Evolutionary conservation across 202 grass and related monocot genomes (phyloP), one percentile per base, ranked within the genome.

Genomic region (Carex sylvatica): DNA sequence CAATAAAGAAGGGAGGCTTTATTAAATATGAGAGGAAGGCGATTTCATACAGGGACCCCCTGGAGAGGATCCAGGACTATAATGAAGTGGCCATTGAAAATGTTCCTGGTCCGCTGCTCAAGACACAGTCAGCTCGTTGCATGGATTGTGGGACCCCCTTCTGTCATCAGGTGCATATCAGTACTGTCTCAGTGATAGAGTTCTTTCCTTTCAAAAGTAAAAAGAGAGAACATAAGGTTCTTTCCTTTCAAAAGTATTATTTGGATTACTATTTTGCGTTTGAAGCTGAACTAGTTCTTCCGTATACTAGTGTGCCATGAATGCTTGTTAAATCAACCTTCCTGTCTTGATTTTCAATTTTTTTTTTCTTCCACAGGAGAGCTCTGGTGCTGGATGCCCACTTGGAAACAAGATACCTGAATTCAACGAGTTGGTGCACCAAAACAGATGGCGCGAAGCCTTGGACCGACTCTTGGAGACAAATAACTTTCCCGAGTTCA

Each of bases 61-160:
- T 84, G 54, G 78, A 85, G 14, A 83, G 96, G 66, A 67, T 96
- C 23, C 87, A 88, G 82, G 96, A 99, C 84, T 99, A 88, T 86
- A 85, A 93, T 2, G 96, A 99, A 90, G 93, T 99, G 64, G 96
- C 93, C 62, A 92, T 89, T 77, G 96, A 96, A 70, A 92, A 88
- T 80, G 89, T 90, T 59, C 93, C 96, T 56, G 96, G 93, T 49
- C 85, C 96, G 16, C 81, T 99, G 60, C 64, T 99, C 59, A 93
- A 89, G 59, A 99, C 96, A 31, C 96, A 99, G 79, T 96, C 96
- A 42, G 96, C 96, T 85, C 93, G 96, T 30, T 99, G 96, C 83
- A 99, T 99, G 96, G 96, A 96, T 83, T 99, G 96, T 84, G 96
- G 96, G 26, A 99, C 96, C 86, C 96, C 96, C 68, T 99, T 96